Conservation (phyloP, 495 filamentous ascomycete species). For the Penicillium cosmopolitanum region DNA sequence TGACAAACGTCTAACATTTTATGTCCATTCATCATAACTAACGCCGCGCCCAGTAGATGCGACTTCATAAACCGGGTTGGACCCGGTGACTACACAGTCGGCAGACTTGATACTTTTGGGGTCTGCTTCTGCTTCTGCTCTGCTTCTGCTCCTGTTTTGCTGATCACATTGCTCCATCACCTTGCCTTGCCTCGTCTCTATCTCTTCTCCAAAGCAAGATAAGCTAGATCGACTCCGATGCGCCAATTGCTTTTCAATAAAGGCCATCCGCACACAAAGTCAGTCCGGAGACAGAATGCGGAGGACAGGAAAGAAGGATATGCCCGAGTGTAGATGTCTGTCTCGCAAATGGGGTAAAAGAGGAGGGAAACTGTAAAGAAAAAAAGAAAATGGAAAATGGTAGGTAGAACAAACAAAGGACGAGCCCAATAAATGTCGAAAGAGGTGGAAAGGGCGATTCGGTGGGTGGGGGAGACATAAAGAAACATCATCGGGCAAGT, state of each 20-base stretch:
- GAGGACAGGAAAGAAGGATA: slow-evolving; percentile 8
- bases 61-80: slow-evolving; percentile 35
- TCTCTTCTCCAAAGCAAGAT: slow-evolving; percentile 20
- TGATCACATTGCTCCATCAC: slow-evolving; percentile 11
- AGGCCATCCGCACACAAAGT: slow-evolving; percentile 3
- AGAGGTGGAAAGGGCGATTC: slow-evolving; percentile 13
- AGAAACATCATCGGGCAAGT: slow-evolving; percentile 26
- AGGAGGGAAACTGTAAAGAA: slow-evolving; percentile 14
- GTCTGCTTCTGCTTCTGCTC: slow-evolving; percentile 11
- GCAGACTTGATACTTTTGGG: not conserved
- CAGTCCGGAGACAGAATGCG: slow-evolving; percentile 16
- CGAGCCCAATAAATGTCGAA: slow-evolving; percentile 21
- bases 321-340: slow-evolving; percentile 13
- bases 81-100: slow-evolving; percentile 20
- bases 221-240: slow-evolving; percentile 45
- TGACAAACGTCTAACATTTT: slow-evolving; percentile 8
- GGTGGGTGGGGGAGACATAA: slow-evolving; percentile 19
- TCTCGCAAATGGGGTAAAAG: slow-evolving; percentile 14
- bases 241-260: slow-evolving; percentile 32
- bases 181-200: not conserved
- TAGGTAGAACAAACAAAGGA: slow-evolving; percentile 20
- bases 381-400: slow-evolving; percentile 17
- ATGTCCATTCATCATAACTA: slow-evolving; percentile 48
- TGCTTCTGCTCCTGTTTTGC: slow-evolving; percentile 22
- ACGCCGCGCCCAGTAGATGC: slow-evolving; percentile 35